A percentile compares a stretch with the other conserved stretches of the same genome.
phyloP scores from a whole-genome alignment of 257 asterid species.

The Catharanthus roseus region DNA sequence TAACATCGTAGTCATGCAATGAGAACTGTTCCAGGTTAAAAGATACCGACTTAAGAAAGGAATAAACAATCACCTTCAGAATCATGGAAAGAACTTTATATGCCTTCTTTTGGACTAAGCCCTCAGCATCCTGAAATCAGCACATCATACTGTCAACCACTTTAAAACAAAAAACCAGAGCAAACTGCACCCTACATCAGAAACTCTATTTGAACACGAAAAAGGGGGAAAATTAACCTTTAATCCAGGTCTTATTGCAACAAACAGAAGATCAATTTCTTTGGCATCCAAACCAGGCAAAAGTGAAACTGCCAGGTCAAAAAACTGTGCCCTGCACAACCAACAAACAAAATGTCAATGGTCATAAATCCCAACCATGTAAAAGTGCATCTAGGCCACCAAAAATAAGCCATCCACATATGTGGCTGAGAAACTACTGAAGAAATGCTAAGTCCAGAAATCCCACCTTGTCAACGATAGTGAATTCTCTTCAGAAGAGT shows the following conservation, averaged over 20 bases:
- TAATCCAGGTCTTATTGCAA: conserved; percentile 51
- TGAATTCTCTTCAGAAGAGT: conserved; percentile 38
- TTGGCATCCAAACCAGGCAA: conserved; percentile 75
- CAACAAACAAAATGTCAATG: conserved; percentile 13
- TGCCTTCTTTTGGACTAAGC: conserved; percentile 85
- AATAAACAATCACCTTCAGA: conserved; percentile 47
- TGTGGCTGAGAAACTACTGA: conserved; percentile 1
- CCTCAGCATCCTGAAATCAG: conserved; percentile 64
- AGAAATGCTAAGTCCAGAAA: conserved; percentile 8
- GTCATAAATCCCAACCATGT: conserved; percentile 5
- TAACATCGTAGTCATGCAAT: neutral
- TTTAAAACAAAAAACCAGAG: neutral
- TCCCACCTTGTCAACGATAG: conserved; percentile 49
- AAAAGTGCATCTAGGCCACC: neutral
- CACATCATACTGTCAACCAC: conserved; percentile 3
- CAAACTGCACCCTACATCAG: neutral
- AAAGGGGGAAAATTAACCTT: conserved; percentile 38
- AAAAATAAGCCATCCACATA: neutral
- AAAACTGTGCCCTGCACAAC: conserved; percentile 61
- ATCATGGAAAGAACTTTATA: conserved; percentile 70
- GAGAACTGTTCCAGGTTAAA: neutral
- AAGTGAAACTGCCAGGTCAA: conserved; percentile 78
- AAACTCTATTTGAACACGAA: neutral
- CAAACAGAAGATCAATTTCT: conserved; percentile 57
- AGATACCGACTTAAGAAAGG: conserved; percentile 1